Percentiles rank a stretch among this genome's conserved stretches.
Conservation (phyloP, 805 yeast species). For the Zygoascus ofunaensis region DNA sequence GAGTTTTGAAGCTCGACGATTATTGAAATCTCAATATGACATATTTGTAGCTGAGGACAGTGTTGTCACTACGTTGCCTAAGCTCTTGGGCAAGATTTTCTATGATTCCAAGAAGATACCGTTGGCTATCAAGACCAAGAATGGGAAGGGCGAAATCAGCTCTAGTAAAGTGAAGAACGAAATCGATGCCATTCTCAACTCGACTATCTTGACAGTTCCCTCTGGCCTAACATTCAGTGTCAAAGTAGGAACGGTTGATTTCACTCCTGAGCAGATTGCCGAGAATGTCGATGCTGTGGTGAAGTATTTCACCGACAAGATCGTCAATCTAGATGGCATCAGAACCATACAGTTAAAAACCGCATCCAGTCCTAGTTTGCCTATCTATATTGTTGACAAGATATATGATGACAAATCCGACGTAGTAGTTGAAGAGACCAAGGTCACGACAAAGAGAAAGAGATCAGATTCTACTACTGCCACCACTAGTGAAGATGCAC, state of each 20-base stretch:
- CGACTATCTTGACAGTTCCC: conserved; percentile 59
- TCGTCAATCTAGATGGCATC: conserved; percentile 27
- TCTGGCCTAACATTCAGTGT: conserved; percentile 61
- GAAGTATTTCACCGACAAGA: conserved; percentile 32
- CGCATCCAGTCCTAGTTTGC: conserved; percentile 68
- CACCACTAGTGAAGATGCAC: conserved; percentile 36
- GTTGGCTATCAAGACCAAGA: conserved; percentile 36
- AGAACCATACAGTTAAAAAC: conserved; percentile 54
- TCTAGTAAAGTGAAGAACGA: conserved; percentile 47
- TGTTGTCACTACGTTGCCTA: conserved; percentile 70
- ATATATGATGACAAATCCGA: conserved; percentile 42
- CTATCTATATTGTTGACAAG: conserved; percentile 62
- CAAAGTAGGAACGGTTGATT: conserved; percentile 49
- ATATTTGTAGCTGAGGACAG: conserved; percentile 79
- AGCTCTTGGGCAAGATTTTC: conserved; percentile 72
- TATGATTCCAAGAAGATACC: conserved; percentile 59
- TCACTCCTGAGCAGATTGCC: conserved; percentile 41
- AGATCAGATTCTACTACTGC: conserved; percentile 36
- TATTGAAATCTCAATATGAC: conserved; percentile 58
- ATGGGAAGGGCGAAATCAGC: conserved; percentile 29
- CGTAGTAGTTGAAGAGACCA: conserved; percentile 29
- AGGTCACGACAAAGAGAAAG: conserved; percentile 20
- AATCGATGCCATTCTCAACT: conserved; percentile 46
- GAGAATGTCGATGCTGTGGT: conserved; percentile 54
- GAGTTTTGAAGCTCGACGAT: conserved; percentile 81